A percentile compares a stretch with the other conserved stretches of the same genome.
Conservation (phyloP, 176 grass and related monocot species). For the Chloris gayana region DNA sequence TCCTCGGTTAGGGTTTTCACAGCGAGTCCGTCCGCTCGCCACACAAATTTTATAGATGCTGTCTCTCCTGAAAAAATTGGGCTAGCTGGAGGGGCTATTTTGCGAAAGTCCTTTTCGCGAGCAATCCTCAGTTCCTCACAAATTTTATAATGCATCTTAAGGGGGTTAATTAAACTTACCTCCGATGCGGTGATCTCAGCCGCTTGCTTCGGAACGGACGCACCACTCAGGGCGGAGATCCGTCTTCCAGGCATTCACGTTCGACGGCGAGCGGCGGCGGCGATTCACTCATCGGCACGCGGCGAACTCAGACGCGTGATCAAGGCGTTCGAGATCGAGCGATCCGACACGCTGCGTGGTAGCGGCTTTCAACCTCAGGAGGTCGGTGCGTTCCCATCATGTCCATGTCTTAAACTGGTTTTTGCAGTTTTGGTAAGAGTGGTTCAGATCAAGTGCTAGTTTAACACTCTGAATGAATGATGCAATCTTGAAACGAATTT, state of each 20-base stretch:
- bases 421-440: not conserved
- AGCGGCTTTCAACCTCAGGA: not conserved
- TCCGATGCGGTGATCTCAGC: not conserved
- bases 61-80: not conserved
- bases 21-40: not conserved
- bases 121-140: too few species aligned
- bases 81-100: rapidly evolving
- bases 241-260: not conserved
- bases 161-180: not conserved
- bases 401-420: not conserved
- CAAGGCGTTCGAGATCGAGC: not conserved
- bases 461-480: conserved; percentile 6
- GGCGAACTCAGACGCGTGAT: not conserved
- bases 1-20: conserved; percentile 29
- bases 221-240: not conserved
- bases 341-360: too few species aligned
- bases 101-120: not conserved
- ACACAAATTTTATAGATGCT: not conserved
- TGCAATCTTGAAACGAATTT: not conserved
- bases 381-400: not conserved
- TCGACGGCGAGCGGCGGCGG: not conserved
- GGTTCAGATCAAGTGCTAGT: too few species aligned
- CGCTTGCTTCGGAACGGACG: conserved; percentile 11
- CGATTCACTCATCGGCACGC: not conserved
- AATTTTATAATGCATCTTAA: not conserved